These are phyloP conservation scores for Syzygium grande DNA, from an alignment of 345 rosid species.

Conservation along the genomic window DNA sequence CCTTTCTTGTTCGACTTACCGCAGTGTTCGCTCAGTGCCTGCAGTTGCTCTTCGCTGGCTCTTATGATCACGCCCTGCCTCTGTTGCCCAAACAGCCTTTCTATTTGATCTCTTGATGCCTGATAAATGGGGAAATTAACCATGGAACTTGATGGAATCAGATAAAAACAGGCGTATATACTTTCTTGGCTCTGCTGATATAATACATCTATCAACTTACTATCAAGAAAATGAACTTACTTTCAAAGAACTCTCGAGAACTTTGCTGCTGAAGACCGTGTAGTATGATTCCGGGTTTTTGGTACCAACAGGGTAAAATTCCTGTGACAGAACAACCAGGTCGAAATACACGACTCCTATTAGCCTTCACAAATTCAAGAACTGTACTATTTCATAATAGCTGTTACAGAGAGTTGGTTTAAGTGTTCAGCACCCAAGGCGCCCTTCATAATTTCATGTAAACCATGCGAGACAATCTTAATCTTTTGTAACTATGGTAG, in stretches of 20 bases:
- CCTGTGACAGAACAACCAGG: slow-evolving; percentile 3
- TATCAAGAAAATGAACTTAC: slow-evolving; percentile 1
- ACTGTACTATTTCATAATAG: neutral
- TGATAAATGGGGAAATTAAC: neutral
- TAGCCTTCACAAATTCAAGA: neutral
- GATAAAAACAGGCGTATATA: neutral
- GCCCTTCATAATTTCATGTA: neutral
- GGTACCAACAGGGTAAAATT: slow-evolving; percentile 18
- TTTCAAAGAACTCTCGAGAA: slow-evolving; percentile 37
- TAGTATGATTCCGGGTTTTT: slow-evolving; percentile 25
- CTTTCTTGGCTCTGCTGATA: neutral
- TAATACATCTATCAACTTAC: neutral
- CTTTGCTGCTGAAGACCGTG: slow-evolving; percentile 22
- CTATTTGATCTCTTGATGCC: slow-evolving; percentile 34
- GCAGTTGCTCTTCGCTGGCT: slow-evolving; percentile 17
- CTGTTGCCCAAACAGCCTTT: slow-evolving; percentile 18
- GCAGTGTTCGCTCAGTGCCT: slow-evolving; percentile 5
- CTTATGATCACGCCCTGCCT: slow-evolving; percentile 16
- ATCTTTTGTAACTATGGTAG: too few species aligned
- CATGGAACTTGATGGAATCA: neutral
- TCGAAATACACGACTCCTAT: neutral
- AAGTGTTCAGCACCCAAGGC: neutral
- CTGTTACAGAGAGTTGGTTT: neutral
- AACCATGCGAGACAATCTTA: neutral
- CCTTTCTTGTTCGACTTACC: neutral